phyloP scores from a whole-genome alignment of 2,329 filamentous ascomycete species.

The Trichoderma lentiforme region DNA sequence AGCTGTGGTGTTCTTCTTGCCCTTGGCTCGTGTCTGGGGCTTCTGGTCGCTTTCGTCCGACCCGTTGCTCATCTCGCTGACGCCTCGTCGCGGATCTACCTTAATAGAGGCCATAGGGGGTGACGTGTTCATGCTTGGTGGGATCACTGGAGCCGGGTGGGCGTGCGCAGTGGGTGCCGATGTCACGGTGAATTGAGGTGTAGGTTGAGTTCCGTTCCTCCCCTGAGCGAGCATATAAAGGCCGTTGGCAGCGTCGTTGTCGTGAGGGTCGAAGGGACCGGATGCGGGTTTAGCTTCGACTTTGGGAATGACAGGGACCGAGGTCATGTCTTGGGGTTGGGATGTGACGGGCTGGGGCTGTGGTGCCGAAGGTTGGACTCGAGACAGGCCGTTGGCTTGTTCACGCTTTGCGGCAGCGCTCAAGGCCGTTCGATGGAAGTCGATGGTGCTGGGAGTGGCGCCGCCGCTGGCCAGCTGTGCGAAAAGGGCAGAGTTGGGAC shows the following conservation, averaged over 20 bases:
- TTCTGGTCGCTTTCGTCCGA: conserved; percentile 74
- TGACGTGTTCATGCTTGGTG: conserved; percentile 41
- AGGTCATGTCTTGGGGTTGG: conserved; percentile 52
- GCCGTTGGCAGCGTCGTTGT: conserved; percentile 93
- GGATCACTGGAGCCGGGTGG: conserved; percentile 41
- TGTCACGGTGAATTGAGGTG: conserved; percentile 46
- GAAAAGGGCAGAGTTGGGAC: conserved; percentile 80
- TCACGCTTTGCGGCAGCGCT: conserved; percentile 67
- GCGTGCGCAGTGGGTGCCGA: conserved; percentile 48
- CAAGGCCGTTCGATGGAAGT: conserved; percentile 92
- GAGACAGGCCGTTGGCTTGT: conserved; percentile 37
- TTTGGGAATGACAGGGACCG: conserved; percentile 42
- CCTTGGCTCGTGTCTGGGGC: conserved; percentile 62
- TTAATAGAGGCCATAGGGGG: conserved; percentile 52
- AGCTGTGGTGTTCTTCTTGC: conserved; percentile 60
- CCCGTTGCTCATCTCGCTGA: conserved; percentile 66
- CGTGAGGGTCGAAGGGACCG: conserved; percentile 79
- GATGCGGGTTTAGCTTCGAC: conserved; percentile 48
- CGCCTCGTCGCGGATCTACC: conserved; percentile 49
- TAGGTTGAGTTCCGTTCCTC: conserved; percentile 53
- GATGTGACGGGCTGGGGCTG: conserved; percentile 39
- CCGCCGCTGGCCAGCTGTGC: conserved; percentile 75
- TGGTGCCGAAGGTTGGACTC: conserved; percentile 25
- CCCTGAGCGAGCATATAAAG: conserved; percentile 81
- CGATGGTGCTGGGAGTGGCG: conserved; percentile 83